Evolutionary conservation across 202 grass and related monocot species (phyloP).

Genomic region (Panicum virgatum): DNA sequence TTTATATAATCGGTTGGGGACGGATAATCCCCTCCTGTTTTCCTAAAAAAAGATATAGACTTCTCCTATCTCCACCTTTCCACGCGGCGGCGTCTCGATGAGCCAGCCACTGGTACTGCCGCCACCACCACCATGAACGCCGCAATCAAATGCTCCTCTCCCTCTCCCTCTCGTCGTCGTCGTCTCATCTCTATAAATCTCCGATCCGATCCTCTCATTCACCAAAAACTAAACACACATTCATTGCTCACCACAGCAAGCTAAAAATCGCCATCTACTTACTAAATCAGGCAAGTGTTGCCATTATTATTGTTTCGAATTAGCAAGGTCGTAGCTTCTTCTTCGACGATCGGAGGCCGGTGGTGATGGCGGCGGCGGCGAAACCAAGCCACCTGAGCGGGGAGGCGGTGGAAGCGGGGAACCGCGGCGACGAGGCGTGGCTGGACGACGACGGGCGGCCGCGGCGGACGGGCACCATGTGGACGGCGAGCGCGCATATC

Average conservation of each 20-base stretch:
- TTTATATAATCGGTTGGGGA: no score
- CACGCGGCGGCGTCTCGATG: constrained; percentile 18
- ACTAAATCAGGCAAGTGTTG: background rate
- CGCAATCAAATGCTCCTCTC: background rate
- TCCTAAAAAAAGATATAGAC: background rate
- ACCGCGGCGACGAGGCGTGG: background rate
- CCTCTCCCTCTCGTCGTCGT: background rate
- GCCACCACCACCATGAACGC: background rate
- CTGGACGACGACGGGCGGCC: constrained; percentile 48
- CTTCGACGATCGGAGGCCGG: background rate
- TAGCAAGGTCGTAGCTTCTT: background rate
- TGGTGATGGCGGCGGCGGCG: background rate
- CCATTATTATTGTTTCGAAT: background rate
- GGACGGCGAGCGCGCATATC: constrained; percentile 93
- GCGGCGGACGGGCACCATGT: constrained; percentile 56
- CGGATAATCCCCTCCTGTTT: no score
- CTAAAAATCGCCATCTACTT: background rate
- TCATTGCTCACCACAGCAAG: background rate
- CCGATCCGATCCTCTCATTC: background rate
- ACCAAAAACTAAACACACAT: background rate
- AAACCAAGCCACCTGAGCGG: background rate
- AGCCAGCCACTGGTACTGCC: background rate
- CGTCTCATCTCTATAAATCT: constrained; percentile 21
- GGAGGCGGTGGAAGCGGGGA: background rate
- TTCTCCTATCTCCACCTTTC: background rate